phyloP scores from a whole-genome alignment of 2,329 filamentous ascomycete genomes.

The Talaromyces sp. region DNA sequence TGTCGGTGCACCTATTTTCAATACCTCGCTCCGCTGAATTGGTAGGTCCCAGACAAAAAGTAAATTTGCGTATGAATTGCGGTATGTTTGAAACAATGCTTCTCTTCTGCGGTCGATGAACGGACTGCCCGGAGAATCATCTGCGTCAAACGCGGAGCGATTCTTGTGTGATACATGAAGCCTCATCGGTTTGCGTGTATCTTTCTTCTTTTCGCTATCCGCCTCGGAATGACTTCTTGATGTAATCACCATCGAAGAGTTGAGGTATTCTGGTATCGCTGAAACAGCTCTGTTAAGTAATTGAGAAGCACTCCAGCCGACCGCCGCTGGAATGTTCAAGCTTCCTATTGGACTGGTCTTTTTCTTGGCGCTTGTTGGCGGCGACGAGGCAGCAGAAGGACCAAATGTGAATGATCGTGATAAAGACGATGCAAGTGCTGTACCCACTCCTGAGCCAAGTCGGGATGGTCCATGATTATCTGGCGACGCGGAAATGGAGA shows the following conservation, averaged over 20 bases:
- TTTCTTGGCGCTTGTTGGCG: slow-evolving; percentile 34
- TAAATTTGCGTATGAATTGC: slow-evolving; percentile 55
- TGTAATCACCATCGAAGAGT: slow-evolving; percentile 24
- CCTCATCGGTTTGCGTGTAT: slow-evolving; percentile 29
- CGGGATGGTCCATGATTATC: slow-evolving; percentile 39
- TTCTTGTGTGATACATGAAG: slow-evolving; percentile 55
- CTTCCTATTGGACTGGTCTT: slow-evolving; percentile 37
- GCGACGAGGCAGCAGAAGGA: slow-evolving; percentile 43
- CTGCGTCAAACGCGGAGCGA: slow-evolving; percentile 54
- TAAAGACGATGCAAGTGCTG: slow-evolving; percentile 43
- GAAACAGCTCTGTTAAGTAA: slow-evolving; percentile 26
- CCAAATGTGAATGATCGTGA: slow-evolving; percentile 45
- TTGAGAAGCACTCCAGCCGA: slow-evolving; percentile 28
- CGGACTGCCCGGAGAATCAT: slow-evolving; percentile 45
- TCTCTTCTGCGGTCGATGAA: slow-evolving; percentile 51
- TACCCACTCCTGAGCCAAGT: slow-evolving; percentile 41
- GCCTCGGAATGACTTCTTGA: slow-evolving; percentile 38
- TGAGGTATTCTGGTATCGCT: slow-evolving; percentile 29
- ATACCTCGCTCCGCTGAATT: slow-evolving; percentile 54
- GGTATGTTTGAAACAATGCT: slow-evolving; percentile 51
- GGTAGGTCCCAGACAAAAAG: slow-evolving; percentile 58
- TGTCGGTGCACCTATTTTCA: slow-evolving; percentile 52
- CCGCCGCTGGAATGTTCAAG: slow-evolving; percentile 27
- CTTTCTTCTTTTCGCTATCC: slow-evolving; percentile 34
- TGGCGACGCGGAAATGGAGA: slow-evolving; percentile 41